These are phyloP conservation scores for Cicer bijugum DNA, from an alignment of 306 rosid genomes.

Conservation along the genomic window DNA sequence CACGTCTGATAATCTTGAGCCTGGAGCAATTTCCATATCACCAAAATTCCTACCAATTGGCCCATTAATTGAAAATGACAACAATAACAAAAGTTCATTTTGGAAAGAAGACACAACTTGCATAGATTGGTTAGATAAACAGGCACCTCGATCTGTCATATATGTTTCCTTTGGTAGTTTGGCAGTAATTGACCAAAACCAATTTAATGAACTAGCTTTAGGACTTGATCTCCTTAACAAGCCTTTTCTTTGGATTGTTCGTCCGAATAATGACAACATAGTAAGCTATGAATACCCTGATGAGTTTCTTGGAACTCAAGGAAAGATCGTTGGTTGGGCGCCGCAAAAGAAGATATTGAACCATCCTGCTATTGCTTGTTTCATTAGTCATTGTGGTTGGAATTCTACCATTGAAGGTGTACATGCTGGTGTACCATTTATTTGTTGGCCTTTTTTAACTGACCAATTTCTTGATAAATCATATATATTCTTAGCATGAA, in stretches of 20 bases:
- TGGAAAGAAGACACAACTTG: conserved; percentile 47
- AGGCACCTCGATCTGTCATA: conserved; percentile 39
- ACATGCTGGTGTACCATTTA: conserved; percentile 47
- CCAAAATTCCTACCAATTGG: conserved; percentile 48
- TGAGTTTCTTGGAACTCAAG: conserved; percentile 44
- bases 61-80: conserved; percentile 33
- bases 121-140: conserved; percentile 45
- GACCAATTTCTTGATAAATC: conserved; percentile 34
- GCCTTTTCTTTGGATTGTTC: conserved; percentile 48
- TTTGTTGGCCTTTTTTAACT: conserved; percentile 41
- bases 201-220: conserved; percentile 47
- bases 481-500: background rate
- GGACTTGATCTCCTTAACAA: conserved; percentile 42
- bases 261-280: conserved; percentile 17
- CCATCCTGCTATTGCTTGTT: conserved; percentile 49
- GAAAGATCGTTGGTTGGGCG: conserved; percentile 48
- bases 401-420: conserved; percentile 54
- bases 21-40: conserved; percentile 39
- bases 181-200: conserved; percentile 11
- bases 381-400: conserved; percentile 65
- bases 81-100: conserved; percentile 27
- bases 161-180: conserved; percentile 51
- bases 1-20: conserved; percentile 44
- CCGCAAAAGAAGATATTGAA: conserved; percentile 51
- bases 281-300: conserved; percentile 35